phyloP scores from a whole-genome alignment of 768 basidiomycete species.

The Xerocomellus chrysenteron region DNA sequence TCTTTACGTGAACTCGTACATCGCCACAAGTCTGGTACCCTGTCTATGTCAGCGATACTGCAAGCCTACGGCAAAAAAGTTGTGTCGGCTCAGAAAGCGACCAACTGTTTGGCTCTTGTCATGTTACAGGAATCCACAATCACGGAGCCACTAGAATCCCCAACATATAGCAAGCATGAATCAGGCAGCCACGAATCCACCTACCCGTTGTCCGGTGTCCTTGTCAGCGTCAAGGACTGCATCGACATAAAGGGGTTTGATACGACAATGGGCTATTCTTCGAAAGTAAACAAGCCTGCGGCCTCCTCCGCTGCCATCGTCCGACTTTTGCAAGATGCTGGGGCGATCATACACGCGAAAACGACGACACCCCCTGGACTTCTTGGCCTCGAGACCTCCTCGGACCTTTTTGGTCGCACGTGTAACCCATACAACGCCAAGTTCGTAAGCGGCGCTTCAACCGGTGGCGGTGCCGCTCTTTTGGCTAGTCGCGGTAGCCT shows the following conservation, averaged over 20 bases:
- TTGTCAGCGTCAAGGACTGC: constrained; percentile 50
- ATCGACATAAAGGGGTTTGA: constrained; percentile 47
- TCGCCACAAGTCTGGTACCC: constrained; percentile 25
- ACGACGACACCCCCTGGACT: constrained; percentile 45
- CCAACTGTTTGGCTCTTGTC: constrained; percentile 52
- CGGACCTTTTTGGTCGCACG: constrained; percentile 47
- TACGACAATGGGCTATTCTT: constrained; percentile 45
- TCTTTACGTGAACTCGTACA: constrained; percentile 38
- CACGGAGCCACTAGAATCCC: constrained; percentile 5
- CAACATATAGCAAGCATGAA: constrained; percentile 7
- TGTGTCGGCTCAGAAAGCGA: constrained; percentile 40
- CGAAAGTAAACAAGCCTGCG: constrained; percentile 35
- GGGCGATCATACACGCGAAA: constrained; percentile 42
- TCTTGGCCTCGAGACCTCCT: constrained; percentile 39
- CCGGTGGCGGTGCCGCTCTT: constrained; percentile 51
- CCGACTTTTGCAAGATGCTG: constrained; percentile 41
- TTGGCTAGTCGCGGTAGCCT: constrained; percentile 44
- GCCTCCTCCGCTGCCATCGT: constrained; percentile 38
- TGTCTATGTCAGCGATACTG: constrained; percentile 34
- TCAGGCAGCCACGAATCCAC: not conserved
- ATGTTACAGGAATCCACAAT: constrained; percentile 35
- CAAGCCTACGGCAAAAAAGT: constrained; percentile 42
- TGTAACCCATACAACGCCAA: constrained; percentile 47
- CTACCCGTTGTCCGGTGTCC: constrained; percentile 43
- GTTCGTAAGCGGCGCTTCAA: constrained; percentile 46